phyloP scores from a whole-genome alignment of 2,329 filamentous ascomycete genomes.

The Myrmaecium sp. region DNA sequence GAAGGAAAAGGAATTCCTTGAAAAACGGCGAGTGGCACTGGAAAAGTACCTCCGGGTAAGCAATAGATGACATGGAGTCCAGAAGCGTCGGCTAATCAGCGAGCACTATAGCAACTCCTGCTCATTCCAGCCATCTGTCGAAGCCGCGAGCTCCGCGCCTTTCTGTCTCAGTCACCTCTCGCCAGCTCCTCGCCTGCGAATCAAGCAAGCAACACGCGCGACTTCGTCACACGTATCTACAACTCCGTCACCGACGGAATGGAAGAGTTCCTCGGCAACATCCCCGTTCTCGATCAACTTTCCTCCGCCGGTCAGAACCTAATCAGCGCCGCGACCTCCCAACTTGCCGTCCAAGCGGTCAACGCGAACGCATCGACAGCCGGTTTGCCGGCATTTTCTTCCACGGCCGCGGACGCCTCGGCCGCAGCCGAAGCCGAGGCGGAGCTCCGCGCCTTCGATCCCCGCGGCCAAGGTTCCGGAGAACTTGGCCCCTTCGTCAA shows the following conservation, averaged over 20 bases:
- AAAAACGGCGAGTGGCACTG: slow-evolving; percentile 68
- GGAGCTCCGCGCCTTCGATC: slow-evolving; percentile 83
- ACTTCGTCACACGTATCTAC: slow-evolving; percentile 89
- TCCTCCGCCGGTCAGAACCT: slow-evolving; percentile 86
- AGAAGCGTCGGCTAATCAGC: background rate
- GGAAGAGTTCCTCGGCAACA: slow-evolving; percentile 94
- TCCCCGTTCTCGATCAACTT: slow-evolving; percentile 86
- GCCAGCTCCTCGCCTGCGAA: slow-evolving; percentile 48
- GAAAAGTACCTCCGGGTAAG: slow-evolving; percentile 55
- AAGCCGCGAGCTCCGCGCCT: slow-evolving; percentile 78
- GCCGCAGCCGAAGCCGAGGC: slow-evolving; percentile 68
- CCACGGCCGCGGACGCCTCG: slow-evolving; percentile 29
- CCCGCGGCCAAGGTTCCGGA: slow-evolving; percentile 31
- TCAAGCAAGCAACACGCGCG: slow-evolving; percentile 41
- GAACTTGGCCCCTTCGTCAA: slow-evolving; percentile 93
- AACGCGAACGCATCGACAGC: slow-evolving; percentile 10
- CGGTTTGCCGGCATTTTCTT: slow-evolving; percentile 26
- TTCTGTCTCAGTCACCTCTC: slow-evolving; percentile 74
- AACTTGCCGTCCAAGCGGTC: slow-evolving; percentile 24
- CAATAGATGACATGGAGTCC: background rate
- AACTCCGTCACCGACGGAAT: slow-evolving; percentile 95
- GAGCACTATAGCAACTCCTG: slow-evolving; percentile 45
- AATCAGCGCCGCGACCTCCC: slow-evolving; percentile 51
- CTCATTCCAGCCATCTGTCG: slow-evolving; percentile 84
- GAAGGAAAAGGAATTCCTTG: slow-evolving; percentile 90